Conservation (phyloP, 768 basidiomycete species). For the Boletus tomentosulus region DNA sequence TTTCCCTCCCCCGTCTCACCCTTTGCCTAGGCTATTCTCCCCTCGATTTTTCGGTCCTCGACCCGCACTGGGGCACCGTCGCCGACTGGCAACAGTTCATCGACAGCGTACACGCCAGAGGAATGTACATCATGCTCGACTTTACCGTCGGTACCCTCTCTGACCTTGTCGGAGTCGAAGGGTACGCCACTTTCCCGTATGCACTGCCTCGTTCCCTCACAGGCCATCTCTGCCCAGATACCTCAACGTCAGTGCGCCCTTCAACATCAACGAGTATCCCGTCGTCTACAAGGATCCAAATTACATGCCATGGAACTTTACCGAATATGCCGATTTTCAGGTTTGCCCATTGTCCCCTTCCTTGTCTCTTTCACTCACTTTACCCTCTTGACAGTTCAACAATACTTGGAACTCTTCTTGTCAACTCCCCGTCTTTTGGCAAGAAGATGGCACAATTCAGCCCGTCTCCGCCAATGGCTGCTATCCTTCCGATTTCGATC, state of each 20-base stretch:
- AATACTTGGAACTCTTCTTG: conserved; percentile 77
- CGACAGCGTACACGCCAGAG: conserved; percentile 69
- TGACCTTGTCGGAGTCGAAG: conserved; percentile 81
- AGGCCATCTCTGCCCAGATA: conserved; percentile 37
- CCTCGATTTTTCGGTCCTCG: conserved; percentile 83
- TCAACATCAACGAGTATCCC: conserved; percentile 68
- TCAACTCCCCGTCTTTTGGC: conserved; percentile 73
- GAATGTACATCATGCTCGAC: conserved; percentile 92
- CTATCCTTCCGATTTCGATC: conserved; percentile 82
- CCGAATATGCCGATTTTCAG: conserved; percentile 78
- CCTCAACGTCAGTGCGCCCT: conserved; percentile 78
- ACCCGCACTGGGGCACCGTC: conserved; percentile 90
- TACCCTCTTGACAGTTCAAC: conserved; percentile 41
- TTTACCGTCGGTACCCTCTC: conserved; percentile 93
- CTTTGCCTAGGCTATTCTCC: conserved; percentile 73
- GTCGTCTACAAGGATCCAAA: conserved; percentile 69
- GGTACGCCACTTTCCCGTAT: conserved; percentile 43
- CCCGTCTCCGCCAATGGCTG: conserved; percentile 64
- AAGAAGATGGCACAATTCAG: conserved; percentile 59
- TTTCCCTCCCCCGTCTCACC: not conserved
- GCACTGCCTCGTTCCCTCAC: conserved; percentile 10
- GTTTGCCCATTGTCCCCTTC: conserved; percentile 34
- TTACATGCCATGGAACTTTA: conserved; percentile 83
- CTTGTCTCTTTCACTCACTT: not conserved
- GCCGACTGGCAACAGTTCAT: conserved; percentile 75